These are phyloP conservation scores for Elsinoe australis DNA, from an alignment of 2,329 filamentous ascomycete species.

Conservation along the genomic window DNA sequence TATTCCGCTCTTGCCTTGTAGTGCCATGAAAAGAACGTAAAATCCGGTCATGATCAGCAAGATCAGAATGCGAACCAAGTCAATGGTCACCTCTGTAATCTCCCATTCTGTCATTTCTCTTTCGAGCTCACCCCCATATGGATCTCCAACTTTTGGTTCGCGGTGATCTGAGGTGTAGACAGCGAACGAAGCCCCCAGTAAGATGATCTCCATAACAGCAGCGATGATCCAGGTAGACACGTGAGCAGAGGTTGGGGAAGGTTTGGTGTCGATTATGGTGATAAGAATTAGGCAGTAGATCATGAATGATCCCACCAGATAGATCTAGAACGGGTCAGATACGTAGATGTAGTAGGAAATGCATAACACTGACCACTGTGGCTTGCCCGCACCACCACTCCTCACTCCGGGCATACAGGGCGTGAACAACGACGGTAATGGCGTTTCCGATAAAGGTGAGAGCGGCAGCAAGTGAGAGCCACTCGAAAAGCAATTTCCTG, in stretches of 20 bases:
- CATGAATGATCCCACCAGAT: constrained; percentile 76
- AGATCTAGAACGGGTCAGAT: constrained; percentile 53
- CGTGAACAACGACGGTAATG: constrained; percentile 64
- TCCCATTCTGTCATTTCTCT: constrained; percentile 51
- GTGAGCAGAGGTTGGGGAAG: constrained; percentile 73
- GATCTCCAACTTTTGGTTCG: constrained; percentile 49
- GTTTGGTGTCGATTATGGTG: constrained; percentile 73
- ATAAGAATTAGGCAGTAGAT: constrained; percentile 80
- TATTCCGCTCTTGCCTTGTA: constrained; percentile 35
- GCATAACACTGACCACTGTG: constrained; percentile 55
- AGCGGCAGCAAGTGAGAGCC: constrained; percentile 62
- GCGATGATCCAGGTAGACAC: constrained; percentile 70
- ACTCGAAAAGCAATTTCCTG: constrained; percentile 66
- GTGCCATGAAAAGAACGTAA: constrained; percentile 49
- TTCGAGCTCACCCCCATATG: constrained; percentile 29
- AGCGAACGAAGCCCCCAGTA: constrained; percentile 61
- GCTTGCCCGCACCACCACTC: constrained; percentile 78
- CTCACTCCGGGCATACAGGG: constrained; percentile 56
- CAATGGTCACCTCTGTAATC: constrained; percentile 57
- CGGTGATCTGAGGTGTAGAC: constrained; percentile 62
- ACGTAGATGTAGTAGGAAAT: neutral
- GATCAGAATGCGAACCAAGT: constrained; percentile 60
- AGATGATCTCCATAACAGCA: constrained; percentile 62
- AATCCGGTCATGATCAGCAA: constrained; percentile 53
- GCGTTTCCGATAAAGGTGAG: constrained; percentile 70